These are phyloP conservation scores for Mucor saturninus DNA, from an alignment of 371 early-diverging fungal genomes.

Conservation along the genomic window DNA sequence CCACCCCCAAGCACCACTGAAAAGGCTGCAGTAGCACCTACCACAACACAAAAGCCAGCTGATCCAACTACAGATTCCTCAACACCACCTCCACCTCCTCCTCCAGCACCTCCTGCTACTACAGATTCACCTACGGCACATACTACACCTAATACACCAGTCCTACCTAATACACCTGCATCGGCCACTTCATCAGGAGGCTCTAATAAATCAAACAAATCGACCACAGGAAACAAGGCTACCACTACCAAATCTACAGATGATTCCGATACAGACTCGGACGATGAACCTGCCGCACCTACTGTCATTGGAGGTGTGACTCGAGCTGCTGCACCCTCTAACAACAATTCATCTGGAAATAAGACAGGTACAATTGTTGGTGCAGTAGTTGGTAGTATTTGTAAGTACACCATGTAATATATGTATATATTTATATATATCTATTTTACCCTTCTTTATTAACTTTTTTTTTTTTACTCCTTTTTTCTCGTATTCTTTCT, in stretches of 20 bases:
- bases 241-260: neutral
- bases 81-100: conserved; percentile 5
- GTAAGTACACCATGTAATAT: conserved; percentile 30
- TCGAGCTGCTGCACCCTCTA: conserved; percentile 6
- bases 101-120: neutral
- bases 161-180: conserved; percentile 12
- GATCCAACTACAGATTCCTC: conserved; percentile 15
- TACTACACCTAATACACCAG: conserved; percentile 8
- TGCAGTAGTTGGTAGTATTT: conserved; percentile 47
- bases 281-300: conserved; percentile 1
- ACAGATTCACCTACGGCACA: conserved; percentile 6
- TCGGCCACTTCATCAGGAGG: conserved; percentile 8
- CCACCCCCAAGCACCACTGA: neutral
- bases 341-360: conserved; percentile 15
- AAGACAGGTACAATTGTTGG: conserved; percentile 44
- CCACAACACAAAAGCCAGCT: conserved; percentile 8
- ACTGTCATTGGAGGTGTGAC: conserved; percentile 10
- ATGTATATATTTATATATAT: neutral
- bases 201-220: conserved; percentile 2
- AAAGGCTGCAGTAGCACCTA: neutral
- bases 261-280: neutral
- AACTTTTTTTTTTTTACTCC: neutral
- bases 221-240: neutral
- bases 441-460: neutral
- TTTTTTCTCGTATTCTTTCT: neutral